Percentiles rank a stretch among this genome's conserved stretches.
Conservation (phyloP, 305 asterid genomes). For the Fraxinus platypoda region DNA sequence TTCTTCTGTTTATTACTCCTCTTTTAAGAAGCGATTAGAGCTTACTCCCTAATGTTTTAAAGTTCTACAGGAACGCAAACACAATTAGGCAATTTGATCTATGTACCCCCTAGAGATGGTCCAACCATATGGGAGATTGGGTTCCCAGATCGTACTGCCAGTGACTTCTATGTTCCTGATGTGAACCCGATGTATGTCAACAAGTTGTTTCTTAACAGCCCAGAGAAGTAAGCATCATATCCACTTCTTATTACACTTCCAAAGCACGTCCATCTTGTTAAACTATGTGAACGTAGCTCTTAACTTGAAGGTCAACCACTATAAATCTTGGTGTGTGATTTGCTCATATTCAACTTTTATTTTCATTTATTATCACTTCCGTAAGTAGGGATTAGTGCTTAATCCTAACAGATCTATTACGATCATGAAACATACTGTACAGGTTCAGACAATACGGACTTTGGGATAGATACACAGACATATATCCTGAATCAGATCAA, state of each 20-base stretch:
- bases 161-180: slow-evolving; percentile 41
- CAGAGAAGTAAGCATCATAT: slow-evolving; percentile 46
- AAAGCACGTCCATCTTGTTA: neutral
- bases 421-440: neutral
- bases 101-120: slow-evolving; percentile 42
- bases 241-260: neutral
- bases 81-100: slow-evolving; percentile 38
- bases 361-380: neutral
- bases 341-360: neutral
- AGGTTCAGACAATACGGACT: slow-evolving; percentile 54
- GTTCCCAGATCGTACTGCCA: slow-evolving; percentile 46
- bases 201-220: slow-evolving; percentile 46
- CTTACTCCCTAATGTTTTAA: neutral
- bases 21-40: neutral
- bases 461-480: slow-evolving; percentile 57
- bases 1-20: neutral
- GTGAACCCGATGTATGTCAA: slow-evolving; percentile 52
- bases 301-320: neutral
- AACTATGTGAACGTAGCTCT: neutral
- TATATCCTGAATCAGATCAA: slow-evolving; percentile 41
- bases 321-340: neutral
- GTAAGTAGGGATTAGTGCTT: neutral
- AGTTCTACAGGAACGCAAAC: slow-evolving; percentile 38
- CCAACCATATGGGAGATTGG: slow-evolving; percentile 55
- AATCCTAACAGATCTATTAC: neutral